Base-by-base conservation (phyloP, 345 rosid genomes). In the Moringa oleifera region DNA sequence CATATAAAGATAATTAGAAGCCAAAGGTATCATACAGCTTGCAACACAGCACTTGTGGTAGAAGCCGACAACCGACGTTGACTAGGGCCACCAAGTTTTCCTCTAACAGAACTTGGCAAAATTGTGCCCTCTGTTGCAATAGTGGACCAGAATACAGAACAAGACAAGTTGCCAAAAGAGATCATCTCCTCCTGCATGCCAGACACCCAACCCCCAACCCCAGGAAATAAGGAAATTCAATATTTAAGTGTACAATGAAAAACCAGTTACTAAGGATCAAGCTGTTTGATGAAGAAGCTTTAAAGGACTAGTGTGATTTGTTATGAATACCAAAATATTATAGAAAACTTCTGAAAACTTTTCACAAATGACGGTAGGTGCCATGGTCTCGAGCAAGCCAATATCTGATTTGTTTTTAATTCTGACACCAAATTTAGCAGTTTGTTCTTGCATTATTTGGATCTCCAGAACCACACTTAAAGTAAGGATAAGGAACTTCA, bases 41-140 rank as follows among this genome's bases (percentile, higher is more conserved):
- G 85, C 70, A 92, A 74, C 57, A 85, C 93, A 66, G 79, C 69
- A 65, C 93, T 77, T 52, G 94, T 79, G 59, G 79, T 75, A 50
- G 82, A 77, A 66, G 76, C 67, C 21, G 94, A 79, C 71, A 93
- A 72, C 55, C 98, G 85, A 11, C 97, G 93, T 75, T 89, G 98
- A 87, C 97, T 93, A 59, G 90, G 98, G 23, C 98, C 98, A 54
- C 96, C 98, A 60, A 93, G 88, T 77, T 79, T 93, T 73, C 98
- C 98, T 63, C 59, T 77, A 24, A 93, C 84, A 56, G 95, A 80
- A 71, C 85, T 63, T 68, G 98, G 88, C 61, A 93, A 73, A 70
- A 62, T 72, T 25, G 73, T 63, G 59, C 75, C 77, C 57, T 75
- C 84, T 53, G 77, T 58, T 63, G 60, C 76, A 64, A 51, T 57